Evolutionary conservation across 2,329 filamentous ascomycete species (phyloP).

Genomic region (Colletotrichum sp.): DNA sequence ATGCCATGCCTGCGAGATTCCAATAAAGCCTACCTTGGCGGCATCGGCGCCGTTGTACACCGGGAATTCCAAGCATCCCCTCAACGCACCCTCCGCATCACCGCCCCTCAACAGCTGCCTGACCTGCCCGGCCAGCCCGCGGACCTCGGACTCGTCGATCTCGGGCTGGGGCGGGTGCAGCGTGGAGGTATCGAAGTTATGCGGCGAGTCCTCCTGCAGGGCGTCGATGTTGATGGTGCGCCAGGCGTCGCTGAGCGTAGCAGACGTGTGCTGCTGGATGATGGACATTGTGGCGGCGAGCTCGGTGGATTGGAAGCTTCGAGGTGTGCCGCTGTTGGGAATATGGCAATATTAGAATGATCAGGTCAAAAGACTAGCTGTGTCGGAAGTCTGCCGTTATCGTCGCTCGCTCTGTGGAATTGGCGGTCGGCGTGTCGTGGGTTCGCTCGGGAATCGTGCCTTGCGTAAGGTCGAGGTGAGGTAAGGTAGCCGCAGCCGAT

Average conservation of each 20-base stretch:
- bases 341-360: not conserved
- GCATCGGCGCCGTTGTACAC: conserved; percentile 70
- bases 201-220: conserved; percentile 85
- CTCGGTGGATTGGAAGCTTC: not conserved
- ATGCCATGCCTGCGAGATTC: not conserved
- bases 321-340: accelerated
- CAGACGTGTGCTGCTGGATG: conserved; percentile 67
- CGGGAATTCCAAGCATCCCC: conserved; percentile 82
- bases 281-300: conserved; percentile 59
- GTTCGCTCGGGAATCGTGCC: not conserved
- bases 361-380: not conserved
- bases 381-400: not conserved
- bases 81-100: conserved; percentile 85
- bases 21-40: conserved; percentile 56
- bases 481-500: conserved; percentile 17
- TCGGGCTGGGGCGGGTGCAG: conserved; percentile 80
- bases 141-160: conserved; percentile 77
- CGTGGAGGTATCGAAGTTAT: conserved; percentile 89
- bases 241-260: conserved; percentile 68
- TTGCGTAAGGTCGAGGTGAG: conserved; percentile 13
- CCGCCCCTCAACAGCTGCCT: conserved; percentile 86
- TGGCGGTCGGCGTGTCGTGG: not conserved
- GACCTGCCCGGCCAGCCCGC: conserved; percentile 79
- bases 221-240: conserved; percentile 95
- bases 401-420: not conserved